Evolutionary conservation across 2,329 filamentous ascomycete species (phyloP).

Genomic region (Colletotrichum salicis): DNA sequence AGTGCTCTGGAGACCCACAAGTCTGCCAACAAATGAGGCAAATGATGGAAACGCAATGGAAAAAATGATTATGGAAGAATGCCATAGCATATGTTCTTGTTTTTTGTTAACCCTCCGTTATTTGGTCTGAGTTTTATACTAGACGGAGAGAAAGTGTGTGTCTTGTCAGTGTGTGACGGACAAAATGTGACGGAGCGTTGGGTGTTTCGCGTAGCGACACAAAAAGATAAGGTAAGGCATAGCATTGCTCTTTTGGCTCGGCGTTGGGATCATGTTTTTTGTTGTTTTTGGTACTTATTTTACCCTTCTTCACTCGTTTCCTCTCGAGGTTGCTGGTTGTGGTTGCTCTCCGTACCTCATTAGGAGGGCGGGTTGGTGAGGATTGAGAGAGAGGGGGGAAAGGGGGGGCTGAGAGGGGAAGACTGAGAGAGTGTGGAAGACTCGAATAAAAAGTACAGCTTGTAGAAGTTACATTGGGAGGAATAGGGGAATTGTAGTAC

Average conservation of each 20-base stretch:
- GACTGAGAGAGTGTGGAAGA: not conserved
- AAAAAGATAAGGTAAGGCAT: slow-evolving; percentile 32
- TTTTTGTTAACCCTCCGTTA: not conserved
- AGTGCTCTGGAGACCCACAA: slow-evolving; percentile 51
- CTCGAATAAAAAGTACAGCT: slow-evolving; percentile 5
- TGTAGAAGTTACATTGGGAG: not conserved
- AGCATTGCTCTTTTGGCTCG: slow-evolving; percentile 33
- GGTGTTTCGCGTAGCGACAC: slow-evolving; percentile 16
- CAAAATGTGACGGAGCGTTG: not conserved
- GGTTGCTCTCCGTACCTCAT: not conserved
- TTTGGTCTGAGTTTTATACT: slow-evolving; percentile 26
- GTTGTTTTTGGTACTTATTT: not conserved
- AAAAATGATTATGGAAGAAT: slow-evolving; percentile 21
- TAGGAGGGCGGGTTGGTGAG: slow-evolving; percentile 1
- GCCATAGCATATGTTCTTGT: slow-evolving; percentile 8
- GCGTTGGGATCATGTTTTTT: slow-evolving; percentile 12
- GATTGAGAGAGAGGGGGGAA: not conserved
- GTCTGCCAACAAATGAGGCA: slow-evolving; percentile 58
- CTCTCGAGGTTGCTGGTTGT: not conserved
- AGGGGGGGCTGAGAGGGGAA: not conserved
- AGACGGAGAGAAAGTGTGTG: slow-evolving; percentile 17
- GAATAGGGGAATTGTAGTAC: not conserved
- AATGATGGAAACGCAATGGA: slow-evolving; percentile 1
- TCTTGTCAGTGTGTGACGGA: not conserved
- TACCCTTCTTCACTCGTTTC: slow-evolving; percentile 4